Percentiles rank a stretch among this genome's conserved stretches.
Evolutionary conservation across 176 grass and related monocot species (phyloP).

Genomic region (Lolium perenne): DNA sequence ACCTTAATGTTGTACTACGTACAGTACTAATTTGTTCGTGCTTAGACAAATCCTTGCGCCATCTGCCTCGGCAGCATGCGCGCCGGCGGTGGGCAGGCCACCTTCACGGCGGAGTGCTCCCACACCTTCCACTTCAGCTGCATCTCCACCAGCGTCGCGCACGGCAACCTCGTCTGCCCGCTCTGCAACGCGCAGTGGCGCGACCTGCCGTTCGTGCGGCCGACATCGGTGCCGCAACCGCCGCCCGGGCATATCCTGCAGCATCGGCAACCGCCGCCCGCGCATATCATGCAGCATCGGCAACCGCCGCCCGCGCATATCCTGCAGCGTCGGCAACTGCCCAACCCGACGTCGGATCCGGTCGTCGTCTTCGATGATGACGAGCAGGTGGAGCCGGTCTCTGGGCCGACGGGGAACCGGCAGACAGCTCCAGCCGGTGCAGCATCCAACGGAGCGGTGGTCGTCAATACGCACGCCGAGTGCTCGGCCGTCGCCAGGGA

Average conservation of each 20-base stretch:
- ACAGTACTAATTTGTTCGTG: no score
- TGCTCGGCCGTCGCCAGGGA: conserved; percentile 45
- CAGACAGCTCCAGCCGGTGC: background rate
- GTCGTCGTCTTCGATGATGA: conserved; percentile 46
- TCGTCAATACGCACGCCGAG: conserved; percentile 56
- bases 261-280: background rate
- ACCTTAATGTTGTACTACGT: background rate
- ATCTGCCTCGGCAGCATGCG: conserved; percentile 60
- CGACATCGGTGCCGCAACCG: background rate
- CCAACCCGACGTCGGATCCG: background rate
- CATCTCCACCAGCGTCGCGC: conserved; percentile 59
- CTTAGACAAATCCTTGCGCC: conserved; percentile 51
- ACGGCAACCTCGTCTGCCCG: conserved; percentile 68
- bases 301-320: background rate
- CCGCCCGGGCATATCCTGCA: background rate
- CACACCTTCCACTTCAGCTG: conserved; percentile 80
- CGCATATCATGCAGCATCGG: background rate
- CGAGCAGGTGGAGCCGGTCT: conserved; percentile 13
- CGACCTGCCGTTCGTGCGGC: conserved; percentile 47
- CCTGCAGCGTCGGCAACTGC: background rate
- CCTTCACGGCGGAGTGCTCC: conserved; percentile 77
- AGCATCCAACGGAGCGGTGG: conserved; percentile 19
- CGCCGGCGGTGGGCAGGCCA: conserved; percentile 46
- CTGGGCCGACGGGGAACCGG: background rate
- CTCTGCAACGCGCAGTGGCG: conserved; percentile 70